Base-by-base conservation (phyloP, 1,139 yeast species). In the Suhomyces wounanorum region DNA sequence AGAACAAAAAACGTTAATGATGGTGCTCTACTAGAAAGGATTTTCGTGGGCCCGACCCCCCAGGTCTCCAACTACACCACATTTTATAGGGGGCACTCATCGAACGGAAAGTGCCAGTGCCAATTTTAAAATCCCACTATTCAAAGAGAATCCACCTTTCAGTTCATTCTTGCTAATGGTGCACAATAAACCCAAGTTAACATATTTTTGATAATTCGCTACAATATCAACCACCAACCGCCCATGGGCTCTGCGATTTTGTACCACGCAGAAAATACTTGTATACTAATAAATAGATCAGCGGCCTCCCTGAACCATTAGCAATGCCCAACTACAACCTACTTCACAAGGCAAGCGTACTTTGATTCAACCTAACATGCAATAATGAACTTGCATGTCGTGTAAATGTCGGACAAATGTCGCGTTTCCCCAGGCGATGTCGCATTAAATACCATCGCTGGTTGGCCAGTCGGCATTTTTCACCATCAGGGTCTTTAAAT, bases 1-100 rank as follows among this genome's bases (percentile, higher is more conserved):
- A 87, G 70, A 84, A 82, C 68, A 81, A 80, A 36, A 48, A 49
- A 43, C 48, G 46, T n/a, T 42, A 41, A 26, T n/a, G 16, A 3
- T 21, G 2, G 10, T 17, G 14, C 7, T 14, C 2, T 5, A 40
- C 6, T 17, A 17, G 17, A 25, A 11, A 40, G 11, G 17, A 11
- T 3, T 23, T 14, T 6, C 10, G 35, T 7, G n/a, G 16, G 16
- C 30, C 30, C 8, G 10, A 26, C 6, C 14, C 2, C 11, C 7
- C 33, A 13, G 14, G 14, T n/a, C 33, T 11, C 14, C 33, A 30
- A 11, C 2, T 10, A 11, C 33, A 30, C 13, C 33, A 30, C 33
- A 11, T 3, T 30, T 21, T 21, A 21, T 21, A 26, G 8, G 6
- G 6, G 10, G 3, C 30, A 8, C 10, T 10, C 30, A 26, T 26